phyloP scores from a whole-genome alignment of 106 monocot genomes.

The Dioscorea dumetorum region DNA sequence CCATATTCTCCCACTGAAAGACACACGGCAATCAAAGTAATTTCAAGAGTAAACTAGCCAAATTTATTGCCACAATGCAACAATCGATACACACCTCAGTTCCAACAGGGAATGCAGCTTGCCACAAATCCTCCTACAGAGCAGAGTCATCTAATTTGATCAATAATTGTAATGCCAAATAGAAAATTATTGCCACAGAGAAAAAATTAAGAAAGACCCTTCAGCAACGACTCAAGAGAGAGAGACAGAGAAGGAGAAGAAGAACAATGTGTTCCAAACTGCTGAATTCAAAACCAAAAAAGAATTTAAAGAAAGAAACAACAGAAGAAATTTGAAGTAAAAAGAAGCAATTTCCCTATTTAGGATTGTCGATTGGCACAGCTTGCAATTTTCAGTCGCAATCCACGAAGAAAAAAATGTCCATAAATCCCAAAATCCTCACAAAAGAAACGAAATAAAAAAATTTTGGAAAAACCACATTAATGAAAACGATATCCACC shows the following conservation, averaged over 20 bases:
- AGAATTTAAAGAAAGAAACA: background rate
- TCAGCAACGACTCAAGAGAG: background rate
- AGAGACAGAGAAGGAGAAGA: background rate
- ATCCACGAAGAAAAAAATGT: no score
- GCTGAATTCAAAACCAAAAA: background rate
- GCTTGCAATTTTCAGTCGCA: no score
- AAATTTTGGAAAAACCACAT: background rate
- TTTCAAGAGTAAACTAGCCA: background rate
- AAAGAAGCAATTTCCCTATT: no score
- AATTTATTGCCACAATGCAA: no score
- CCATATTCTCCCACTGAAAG: conserved; percentile 93
- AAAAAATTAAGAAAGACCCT: background rate
- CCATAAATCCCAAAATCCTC: background rate
- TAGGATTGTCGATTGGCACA: no score
- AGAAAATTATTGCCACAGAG: conserved; percentile 3
- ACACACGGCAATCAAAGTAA: background rate
- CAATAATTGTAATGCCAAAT: background rate
- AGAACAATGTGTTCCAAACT: background rate
- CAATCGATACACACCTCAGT: conserved; percentile 62
- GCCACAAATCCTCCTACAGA: conserved; percentile 92
- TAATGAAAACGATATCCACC: background rate
- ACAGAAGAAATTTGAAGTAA: background rate
- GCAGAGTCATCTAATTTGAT: background rate
- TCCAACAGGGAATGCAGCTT: conserved; percentile 90
- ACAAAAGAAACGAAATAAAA: background rate